Percentiles rank a stretch among this genome's conserved stretches.
phyloP scores from a whole-genome alignment of 441 rosid genomes.

The Gossypium davidsonii region DNA sequence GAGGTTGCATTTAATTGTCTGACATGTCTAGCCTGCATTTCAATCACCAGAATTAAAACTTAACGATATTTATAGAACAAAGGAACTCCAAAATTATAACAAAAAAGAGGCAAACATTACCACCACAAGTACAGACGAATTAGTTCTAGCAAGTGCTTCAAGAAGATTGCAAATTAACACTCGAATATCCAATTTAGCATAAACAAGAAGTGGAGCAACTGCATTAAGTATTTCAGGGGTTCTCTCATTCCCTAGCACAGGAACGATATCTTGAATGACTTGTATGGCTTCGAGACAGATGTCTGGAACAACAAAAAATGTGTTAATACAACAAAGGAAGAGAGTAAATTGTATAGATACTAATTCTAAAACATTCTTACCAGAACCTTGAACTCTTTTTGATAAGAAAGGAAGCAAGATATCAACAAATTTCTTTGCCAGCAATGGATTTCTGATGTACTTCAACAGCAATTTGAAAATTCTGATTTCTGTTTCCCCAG shows the following conservation, averaged over 20 bases:
- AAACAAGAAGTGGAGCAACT: constrained; percentile 67
- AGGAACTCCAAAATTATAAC: background rate
- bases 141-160: constrained; percentile 55
- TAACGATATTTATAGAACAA: constrained; percentile 9
- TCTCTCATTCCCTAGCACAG: constrained; percentile 42
- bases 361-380: constrained; percentile 35
- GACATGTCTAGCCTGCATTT: constrained; percentile 65
- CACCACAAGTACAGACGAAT: constrained; percentile 56
- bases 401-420: constrained; percentile 62
- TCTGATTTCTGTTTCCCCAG: constrained; percentile 51
- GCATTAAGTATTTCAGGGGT: constrained; percentile 43
- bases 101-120: constrained; percentile 31
- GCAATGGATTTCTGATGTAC: constrained; percentile 43
- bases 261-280: constrained; percentile 51
- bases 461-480: constrained; percentile 67
- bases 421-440: constrained; percentile 59
- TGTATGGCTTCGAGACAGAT: constrained; percentile 50
- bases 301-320: constrained; percentile 41
- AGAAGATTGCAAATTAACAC: constrained; percentile 68
- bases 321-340: constrained; percentile 19
- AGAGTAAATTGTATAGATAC: constrained; percentile 7
- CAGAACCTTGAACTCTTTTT: constrained; percentile 48
- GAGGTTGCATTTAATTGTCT: constrained; percentile 68
- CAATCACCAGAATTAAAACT: constrained; percentile 14
- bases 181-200: constrained; percentile 54